Percentiles rank a stretch among this genome's conserved stretches.
Evolutionary conservation across 2,329 filamentous ascomycete genomes (phyloP).

Genomic region (Penicillium sp.): DNA sequence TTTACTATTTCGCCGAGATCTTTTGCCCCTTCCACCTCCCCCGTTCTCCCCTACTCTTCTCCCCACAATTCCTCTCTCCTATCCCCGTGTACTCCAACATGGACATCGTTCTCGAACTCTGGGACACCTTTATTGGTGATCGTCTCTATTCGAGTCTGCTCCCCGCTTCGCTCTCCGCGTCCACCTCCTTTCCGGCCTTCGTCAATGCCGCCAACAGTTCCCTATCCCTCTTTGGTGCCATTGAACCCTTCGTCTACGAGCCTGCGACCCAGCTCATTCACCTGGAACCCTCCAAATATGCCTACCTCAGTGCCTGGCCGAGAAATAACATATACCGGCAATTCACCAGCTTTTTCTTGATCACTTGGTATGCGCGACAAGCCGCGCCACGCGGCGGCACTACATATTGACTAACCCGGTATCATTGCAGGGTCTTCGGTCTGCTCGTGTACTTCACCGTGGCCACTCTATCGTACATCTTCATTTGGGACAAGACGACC

Average conservation of each 20-base stretch:
- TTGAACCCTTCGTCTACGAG: conserved; percentile 53
- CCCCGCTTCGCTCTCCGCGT: conserved; percentile 56
- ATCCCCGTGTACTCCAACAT: conserved; percentile 47
- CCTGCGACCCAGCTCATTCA: conserved; percentile 67
- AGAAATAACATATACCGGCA: conserved; percentile 77
- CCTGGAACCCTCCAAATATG: conserved; percentile 66
- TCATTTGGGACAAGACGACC: conserved; percentile 88
- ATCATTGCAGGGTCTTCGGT: conserved; percentile 70
- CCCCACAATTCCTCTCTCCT: conserved; percentile 1
- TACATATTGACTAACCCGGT: conserved; percentile 2
- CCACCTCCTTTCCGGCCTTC: conserved; percentile 50
- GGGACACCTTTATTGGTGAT: conserved; percentile 79
- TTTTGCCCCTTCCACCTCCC: conserved; percentile 10
- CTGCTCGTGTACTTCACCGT: conserved; percentile 78
- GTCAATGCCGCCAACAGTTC: conserved; percentile 54
- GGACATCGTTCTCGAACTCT: conserved; percentile 86
- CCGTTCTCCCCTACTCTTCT: not conserved
- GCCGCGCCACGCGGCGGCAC: not conserved
- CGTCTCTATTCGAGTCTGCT: conserved; percentile 67
- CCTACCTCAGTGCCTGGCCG: conserved; percentile 71
- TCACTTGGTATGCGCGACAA: conserved; percentile 66
- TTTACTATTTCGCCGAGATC: conserved; percentile 19
- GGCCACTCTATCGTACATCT: conserved; percentile 74
- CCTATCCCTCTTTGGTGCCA: conserved; percentile 52
- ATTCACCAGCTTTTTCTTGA: conserved; percentile 68